Evolutionary conservation across 805 yeast species (phyloP).

Genomic region (Starmerella vitae): DNA sequence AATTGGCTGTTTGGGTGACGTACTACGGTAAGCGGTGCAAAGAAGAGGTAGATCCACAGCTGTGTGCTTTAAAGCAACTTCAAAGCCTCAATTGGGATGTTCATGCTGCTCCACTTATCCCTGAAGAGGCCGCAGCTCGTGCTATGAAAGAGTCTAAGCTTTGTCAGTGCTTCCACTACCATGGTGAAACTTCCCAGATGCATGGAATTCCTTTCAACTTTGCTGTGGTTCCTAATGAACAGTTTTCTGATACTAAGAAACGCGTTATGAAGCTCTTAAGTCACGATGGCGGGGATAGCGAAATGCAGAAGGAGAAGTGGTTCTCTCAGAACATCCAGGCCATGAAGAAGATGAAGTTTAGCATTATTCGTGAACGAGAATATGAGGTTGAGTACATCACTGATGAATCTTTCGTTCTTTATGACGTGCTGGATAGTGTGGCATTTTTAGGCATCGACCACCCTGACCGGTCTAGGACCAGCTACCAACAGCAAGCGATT

Average conservation of each 20-base stretch:
- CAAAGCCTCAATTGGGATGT: constrained; percentile 37
- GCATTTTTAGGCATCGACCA: constrained; percentile 70
- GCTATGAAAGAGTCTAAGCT: constrained; percentile 20
- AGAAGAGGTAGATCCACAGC: constrained; percentile 2
- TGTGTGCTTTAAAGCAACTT: not conserved
- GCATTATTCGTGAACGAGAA: constrained; percentile 31
- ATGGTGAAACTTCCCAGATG: constrained; percentile 35
- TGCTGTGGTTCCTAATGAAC: constrained; percentile 44
- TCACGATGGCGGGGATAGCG: too few relatives aligned
- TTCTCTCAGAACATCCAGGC: too few relatives aligned
- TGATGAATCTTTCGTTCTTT: constrained; percentile 43
- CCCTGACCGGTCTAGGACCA: constrained; percentile 44
- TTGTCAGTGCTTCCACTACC: constrained; percentile 60
- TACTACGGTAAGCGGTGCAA: constrained; percentile 1
- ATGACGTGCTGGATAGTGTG: constrained; percentile 37
- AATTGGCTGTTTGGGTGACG: constrained; percentile 2
- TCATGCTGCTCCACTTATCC: constrained; percentile 29
- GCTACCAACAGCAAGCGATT: constrained; percentile 17
- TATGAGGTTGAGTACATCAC: constrained; percentile 29
- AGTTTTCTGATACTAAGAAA: constrained; percentile 43
- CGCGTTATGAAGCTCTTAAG: constrained; percentile 63
- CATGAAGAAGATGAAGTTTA: constrained; percentile 61
- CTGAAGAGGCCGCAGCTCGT: constrained; percentile 11
- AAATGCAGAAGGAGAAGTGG: constrained; percentile 2
- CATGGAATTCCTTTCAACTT: constrained; percentile 66